Evolutionary conservation across 2,329 filamentous ascomycete species (phyloP).

Genomic region (Hirsutella rhossiliensis): DNA sequence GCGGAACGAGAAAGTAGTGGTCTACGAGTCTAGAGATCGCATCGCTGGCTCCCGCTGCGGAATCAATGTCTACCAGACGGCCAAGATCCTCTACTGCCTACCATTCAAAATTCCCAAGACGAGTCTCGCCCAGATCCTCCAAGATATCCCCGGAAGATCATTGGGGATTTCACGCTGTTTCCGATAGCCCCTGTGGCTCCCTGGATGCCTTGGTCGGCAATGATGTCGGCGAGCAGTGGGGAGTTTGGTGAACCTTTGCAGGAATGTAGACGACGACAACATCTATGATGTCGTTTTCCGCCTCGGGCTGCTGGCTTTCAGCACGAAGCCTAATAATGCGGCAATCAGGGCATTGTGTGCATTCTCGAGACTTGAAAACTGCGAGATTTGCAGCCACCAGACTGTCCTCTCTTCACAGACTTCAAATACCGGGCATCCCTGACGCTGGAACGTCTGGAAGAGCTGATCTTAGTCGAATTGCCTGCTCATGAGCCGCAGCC

Average conservation of each 20-base stretch:
- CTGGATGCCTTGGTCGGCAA: constrained; percentile 3
- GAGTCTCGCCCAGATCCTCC: not conserved
- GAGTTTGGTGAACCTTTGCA: constrained; percentile 2
- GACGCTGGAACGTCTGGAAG: not conserved
- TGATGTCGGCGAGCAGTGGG: constrained; percentile 1
- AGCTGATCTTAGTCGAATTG: not conserved
- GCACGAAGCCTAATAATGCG: not conserved
- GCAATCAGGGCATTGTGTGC: constrained; percentile 6
- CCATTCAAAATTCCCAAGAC: not conserved
- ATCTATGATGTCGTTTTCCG: not conserved
- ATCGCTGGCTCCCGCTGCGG: not conserved
- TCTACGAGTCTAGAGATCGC: not conserved
- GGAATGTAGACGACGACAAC: not conserved
- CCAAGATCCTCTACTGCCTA: not conserved
- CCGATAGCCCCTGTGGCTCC: not conserved
- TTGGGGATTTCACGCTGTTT: not conserved
- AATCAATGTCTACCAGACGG: not conserved
- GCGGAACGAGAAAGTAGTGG: not conserved
- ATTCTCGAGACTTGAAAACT: constrained; percentile 1
- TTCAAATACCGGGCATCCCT: constrained; percentile 4
- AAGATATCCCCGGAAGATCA: not conserved
- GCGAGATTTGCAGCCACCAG: constrained; percentile 1
- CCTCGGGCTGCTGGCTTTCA: constrained; percentile 5
- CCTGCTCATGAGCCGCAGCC: not conserved
- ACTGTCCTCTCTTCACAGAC: not conserved